A percentile compares a stretch with the other conserved stretches of the same genome.
These are phyloP conservation scores for Eurotiales sp. DNA, from an alignment of 2,329 filamentous ascomycete genomes.

Conservation along the genomic window DNA sequence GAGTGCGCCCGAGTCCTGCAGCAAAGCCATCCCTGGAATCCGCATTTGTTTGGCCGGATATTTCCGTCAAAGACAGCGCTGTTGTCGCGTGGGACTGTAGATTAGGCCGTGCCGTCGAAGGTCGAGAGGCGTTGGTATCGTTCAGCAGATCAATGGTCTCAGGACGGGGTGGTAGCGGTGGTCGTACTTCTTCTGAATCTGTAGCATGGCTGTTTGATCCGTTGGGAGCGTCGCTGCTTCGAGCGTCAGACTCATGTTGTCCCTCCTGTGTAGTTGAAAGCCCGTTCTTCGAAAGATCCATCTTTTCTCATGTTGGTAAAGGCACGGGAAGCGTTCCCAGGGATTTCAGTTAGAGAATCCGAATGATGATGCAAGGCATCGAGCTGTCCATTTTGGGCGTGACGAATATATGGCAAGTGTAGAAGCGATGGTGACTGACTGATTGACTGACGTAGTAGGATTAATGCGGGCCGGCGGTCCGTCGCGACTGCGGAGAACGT, in stretches of 20 bases:
- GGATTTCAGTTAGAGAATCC: neutral
- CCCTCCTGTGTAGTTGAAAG: constrained; percentile 12
- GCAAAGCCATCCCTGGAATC: constrained; percentile 65
- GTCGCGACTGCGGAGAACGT: constrained; percentile 15
- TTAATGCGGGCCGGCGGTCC: constrained; percentile 4
- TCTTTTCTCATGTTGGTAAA: constrained; percentile 11
- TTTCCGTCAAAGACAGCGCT: constrained; percentile 75
- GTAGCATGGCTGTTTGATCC: constrained; percentile 18
- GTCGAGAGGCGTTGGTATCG: constrained; percentile 29
- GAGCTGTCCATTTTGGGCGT: neutral
- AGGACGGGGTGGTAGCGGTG: constrained; percentile 46
- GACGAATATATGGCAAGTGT: neutral
- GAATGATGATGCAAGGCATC: neutral
- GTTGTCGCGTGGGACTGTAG: constrained; percentile 70
- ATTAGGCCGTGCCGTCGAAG: constrained; percentile 26
- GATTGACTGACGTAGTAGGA: constrained; percentile 7
- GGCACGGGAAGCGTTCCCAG: neutral
- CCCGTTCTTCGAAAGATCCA: constrained; percentile 14
- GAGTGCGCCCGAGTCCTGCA: constrained; percentile 35
- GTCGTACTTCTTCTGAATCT: constrained; percentile 35
- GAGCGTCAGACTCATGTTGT: constrained; percentile 9
- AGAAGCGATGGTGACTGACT: neutral
- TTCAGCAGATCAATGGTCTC: constrained; percentile 35
- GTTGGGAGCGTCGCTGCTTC: constrained; percentile 12
- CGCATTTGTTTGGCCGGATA: constrained; percentile 70